A percentile compares a stretch with the other conserved stretches of the same genome.
These are phyloP conservation scores for Fusarium torreyae DNA, from an alignment of 2,329 filamentous ascomycete species.

Conservation along the genomic window DNA sequence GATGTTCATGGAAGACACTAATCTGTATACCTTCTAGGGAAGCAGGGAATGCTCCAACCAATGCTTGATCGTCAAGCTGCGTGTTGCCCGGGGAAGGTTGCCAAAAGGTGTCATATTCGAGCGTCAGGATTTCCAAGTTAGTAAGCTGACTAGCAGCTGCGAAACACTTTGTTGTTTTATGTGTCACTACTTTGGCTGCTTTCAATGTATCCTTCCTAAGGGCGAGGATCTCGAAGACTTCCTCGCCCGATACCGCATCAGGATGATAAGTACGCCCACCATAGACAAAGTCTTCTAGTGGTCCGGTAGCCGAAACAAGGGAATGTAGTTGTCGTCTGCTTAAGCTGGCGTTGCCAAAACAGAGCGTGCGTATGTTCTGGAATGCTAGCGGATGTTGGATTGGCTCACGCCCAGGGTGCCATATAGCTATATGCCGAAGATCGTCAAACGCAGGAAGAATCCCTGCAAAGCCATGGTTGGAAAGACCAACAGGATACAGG, in stretches of 20 bases:
- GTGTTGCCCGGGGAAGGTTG: background rate
- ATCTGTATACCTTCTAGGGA: background rate
- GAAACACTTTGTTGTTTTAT: background rate
- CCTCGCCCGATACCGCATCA: background rate
- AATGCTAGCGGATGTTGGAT: background rate
- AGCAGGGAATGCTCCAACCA: background rate
- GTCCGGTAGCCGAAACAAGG: background rate
- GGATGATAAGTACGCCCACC: accelerated
- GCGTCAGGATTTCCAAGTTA: background rate
- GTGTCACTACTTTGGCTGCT: background rate
- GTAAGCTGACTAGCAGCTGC: background rate
- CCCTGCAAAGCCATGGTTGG: background rate
- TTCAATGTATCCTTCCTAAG: background rate
- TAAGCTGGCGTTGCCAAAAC: accelerated
- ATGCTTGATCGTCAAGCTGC: background rate
- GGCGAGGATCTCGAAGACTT: background rate
- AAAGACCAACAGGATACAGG: background rate
- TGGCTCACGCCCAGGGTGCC: too few species aligned
- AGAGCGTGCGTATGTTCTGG: background rate
- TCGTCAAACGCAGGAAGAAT: background rate
- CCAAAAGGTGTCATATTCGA: background rate
- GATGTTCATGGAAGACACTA: background rate
- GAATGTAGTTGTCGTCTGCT: background rate
- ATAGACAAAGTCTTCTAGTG: background rate
- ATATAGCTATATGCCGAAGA: background rate